Evolutionary conservation across 2,329 filamentous ascomycete species (phyloP), one percentile per base, ranked within the genome.

Genomic region (Neocucurbitaria cava): DNA sequence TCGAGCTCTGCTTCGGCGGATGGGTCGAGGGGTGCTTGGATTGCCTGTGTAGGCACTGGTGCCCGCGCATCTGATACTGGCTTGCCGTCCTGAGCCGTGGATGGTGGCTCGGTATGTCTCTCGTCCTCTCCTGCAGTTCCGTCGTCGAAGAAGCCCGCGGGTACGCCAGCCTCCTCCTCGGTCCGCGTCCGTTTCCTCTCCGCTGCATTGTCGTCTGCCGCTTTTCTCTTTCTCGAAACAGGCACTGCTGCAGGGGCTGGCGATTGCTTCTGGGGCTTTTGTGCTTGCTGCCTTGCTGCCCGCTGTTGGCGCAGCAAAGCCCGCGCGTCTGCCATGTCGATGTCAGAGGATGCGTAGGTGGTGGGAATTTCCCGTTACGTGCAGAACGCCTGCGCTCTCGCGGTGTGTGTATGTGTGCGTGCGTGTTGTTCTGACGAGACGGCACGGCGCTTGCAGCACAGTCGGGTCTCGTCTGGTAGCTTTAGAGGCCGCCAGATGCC

Each of bases 1-100:
- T 96, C 87, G 2, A 91, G 77, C 28, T 79, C 77, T 11, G 65
- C 66, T 39, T 73, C 63, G 13, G 64, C 67, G 2, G 59, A 58
- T 3, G 62, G 43, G 44, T 66, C 62, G 28, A 63, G 58, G 20
- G 54, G 58, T 2, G 59, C 46, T 15, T 52, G 33, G 2, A 45
- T 18, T 8, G 62, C 41, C 20, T 62, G 35, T 31, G 49, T 28
- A 20, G 49, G 47, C 41, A 62, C 49, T 45, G 55, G 30, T 11
- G 57, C 31, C 35, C 54, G 42, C 13, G 39, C 44, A 15, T 56
- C 48, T 33, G 55, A 49, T 24, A 38, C 30, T 33, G 41, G 42
- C 9, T 47, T 45, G 39, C 38, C 42, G 9, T 58, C 31, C 20
- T 53, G 47, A 26, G 17, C 44, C 35, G 41, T 39, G 24, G 38